Base-by-base conservation (phyloP, 108 stramenopile species). In the Stephanodiscus triporus region DNA sequence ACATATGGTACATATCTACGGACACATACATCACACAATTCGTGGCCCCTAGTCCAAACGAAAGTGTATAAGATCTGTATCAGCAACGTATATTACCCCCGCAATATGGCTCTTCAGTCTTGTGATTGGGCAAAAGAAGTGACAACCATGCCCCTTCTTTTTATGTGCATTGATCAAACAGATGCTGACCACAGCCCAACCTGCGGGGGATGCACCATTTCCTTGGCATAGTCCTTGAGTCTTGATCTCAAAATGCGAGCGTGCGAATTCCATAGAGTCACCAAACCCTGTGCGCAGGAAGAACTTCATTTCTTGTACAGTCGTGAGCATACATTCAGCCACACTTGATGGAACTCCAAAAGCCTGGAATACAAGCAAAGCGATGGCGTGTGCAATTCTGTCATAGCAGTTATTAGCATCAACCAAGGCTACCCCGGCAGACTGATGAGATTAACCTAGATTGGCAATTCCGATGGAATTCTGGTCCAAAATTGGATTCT, bases 201-300 rank as follows among this genome's bases (percentile, higher is more conserved):
- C 53, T 24, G 17, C 42, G 5, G 53, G 23, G 49, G 32, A 49
- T 17, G 58, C 66, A 11, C 47, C 48, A 51, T 67, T 51, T 0
- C 66, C 49, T 17, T 66, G 66, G 32, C 32, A 66, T 6, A 59
- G 34, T 0, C 58, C 58, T n/a, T 59, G 58, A 37, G 30, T 34
- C 30, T 66, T 66, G 9, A 66, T 34, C 9, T 48, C 4, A 1
- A 65, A 38, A 2, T 22, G 19, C 42, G 45, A 65, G 20, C 64
- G 8, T 0, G 27, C 32, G 5, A 34, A 49, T 2, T 49, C 48
- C 6, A 3, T 49, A 3, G 78, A 80, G 29, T 74, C 56, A 2
- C 78, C 78, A 45, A 69, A 75, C 0, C 73, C 78, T 1, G 66
- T 80, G 0, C 78, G 45, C 0, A 80, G 68, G 19, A 29, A 63